Evolutionary conservation across 2,329 filamentous ascomycete species (phyloP).

Genomic region (Aspergillus alliaceus): DNA sequence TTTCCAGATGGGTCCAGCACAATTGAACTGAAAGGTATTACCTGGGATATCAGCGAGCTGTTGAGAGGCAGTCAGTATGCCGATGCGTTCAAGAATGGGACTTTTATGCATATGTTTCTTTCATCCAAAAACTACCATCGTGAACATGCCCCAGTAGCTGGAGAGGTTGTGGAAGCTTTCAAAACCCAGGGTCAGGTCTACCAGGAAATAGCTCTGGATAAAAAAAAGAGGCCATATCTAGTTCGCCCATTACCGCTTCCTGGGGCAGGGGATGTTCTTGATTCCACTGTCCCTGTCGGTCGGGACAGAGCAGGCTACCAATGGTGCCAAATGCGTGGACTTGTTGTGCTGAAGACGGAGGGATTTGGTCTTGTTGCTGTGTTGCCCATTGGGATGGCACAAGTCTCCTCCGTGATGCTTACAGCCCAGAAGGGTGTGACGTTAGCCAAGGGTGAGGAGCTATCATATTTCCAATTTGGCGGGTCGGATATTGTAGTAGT

Average conservation of each 20-base stretch:
- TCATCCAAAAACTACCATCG: conserved; percentile 45
- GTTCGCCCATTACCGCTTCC: conserved; percentile 23
- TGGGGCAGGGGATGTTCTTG: too few species aligned
- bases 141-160: conserved; percentile 42
- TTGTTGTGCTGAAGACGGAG: conserved; percentile 39
- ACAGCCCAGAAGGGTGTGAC: conserved; percentile 25
- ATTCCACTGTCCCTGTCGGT: too few species aligned
- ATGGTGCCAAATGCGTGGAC: conserved; percentile 41
- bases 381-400: conserved; percentile 47
- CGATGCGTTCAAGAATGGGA: conserved; percentile 39
- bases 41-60: background rate
- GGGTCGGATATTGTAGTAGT: conserved; percentile 44
- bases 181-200: conserved; percentile 32
- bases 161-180: conserved; percentile 39
- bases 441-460: conserved; percentile 48
- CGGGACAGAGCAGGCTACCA: conserved; percentile 43
- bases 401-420: conserved; percentile 43
- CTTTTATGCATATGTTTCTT: conserved; percentile 45
- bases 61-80: conserved; percentile 24
- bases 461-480: conserved; percentile 46
- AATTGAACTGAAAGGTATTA: background rate
- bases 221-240: background rate
- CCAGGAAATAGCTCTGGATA: too few species aligned
- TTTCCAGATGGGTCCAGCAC: too few species aligned
- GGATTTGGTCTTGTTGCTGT: conserved; percentile 40